phyloP scores from a whole-genome alignment of 805 yeast species.

The Ogataea haglerorum region DNA sequence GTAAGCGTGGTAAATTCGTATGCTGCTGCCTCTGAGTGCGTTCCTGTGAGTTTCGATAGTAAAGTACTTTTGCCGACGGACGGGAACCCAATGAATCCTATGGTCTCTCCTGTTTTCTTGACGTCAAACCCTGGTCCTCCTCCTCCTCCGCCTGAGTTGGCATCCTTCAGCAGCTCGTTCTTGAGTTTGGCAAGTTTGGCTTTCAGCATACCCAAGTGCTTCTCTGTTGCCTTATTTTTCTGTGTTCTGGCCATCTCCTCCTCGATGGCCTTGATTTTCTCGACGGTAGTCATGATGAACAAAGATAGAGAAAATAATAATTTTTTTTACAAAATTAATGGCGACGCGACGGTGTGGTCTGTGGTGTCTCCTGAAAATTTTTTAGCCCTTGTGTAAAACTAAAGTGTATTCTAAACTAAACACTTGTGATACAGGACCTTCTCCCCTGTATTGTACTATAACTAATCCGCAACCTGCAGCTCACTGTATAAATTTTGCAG shows the following conservation, averaged over 20 bases:
- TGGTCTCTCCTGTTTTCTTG: slow-evolving; percentile 96
- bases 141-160: slow-evolving; percentile 76
- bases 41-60: slow-evolving; percentile 85
- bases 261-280: slow-evolving; percentile 81
- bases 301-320: slow-evolving; percentile 1
- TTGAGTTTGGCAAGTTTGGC: slow-evolving; percentile 94
- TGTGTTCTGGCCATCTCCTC: slow-evolving; percentile 98
- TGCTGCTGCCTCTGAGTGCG: slow-evolving; percentile 96
- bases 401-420: not conserved
- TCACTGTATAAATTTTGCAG: not conserved
- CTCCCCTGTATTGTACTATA: slow-evolving; percentile 1
- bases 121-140: slow-evolving; percentile 97
- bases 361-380: slow-evolving; percentile 19
- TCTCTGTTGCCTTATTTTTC: slow-evolving; percentile 95
- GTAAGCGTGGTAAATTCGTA: slow-evolving; percentile 97
- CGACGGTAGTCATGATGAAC: slow-evolving; percentile 60
- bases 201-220: slow-evolving; percentile 94
- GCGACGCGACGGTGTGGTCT: slow-evolving; percentile 18
- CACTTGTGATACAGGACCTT: slow-evolving; percentile 3
- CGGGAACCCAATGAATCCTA: slow-evolving; percentile 98
- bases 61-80: slow-evolving; percentile 91
- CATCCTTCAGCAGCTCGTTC: slow-evolving; percentile 79
- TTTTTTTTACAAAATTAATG: not conserved
- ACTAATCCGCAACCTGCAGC: not conserved
- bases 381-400: slow-evolving; percentile 8